Evolutionary conservation across 2,329 filamentous ascomycete species (phyloP), one percentile per base, ranked within the genome.

Genomic region (Sclerotinia borealis): DNA sequence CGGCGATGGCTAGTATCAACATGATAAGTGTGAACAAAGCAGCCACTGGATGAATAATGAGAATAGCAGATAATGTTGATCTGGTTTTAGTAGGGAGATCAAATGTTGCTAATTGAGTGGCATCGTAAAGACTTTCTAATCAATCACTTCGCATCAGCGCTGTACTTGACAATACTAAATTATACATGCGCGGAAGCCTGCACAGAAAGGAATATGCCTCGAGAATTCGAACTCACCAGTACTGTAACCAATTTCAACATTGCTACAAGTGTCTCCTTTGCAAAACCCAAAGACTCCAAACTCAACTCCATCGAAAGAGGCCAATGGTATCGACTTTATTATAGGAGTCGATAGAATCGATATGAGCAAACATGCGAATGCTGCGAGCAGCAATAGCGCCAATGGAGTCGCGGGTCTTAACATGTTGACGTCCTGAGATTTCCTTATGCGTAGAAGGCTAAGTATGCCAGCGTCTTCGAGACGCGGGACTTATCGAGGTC

Each of bases 211-310:
- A 15, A 37, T 22, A n/a, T 6, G 7, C 41, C 15, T 34, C 31
- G 11, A 49, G 34, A 34, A 56, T 48, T 48, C 8, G 13, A 27
- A 50, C 49, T 59, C 80, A 96, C 92, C 84, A 69, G 88, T 88
- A 73, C 89, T 86, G 77, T 98, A 99, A 74, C 93, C 95, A 71
- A 99, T 84, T 74, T 88, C 84, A 68, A 93, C 85, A 47, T 80
- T 79, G 72, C 85, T 90, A 77, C 95, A 98, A 64, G 77, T 73
- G 66, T 75, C 76, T 45, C 78, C 79, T 68, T 85, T 81, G 77
- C 95, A 99, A 72, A 86, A 96, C 31, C 95, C 95, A 79, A 98
- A 93, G 55, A 98, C 93, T 55, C 95, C 95, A 80, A 96, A 97
- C 69, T 87, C 87, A 70, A 91, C 85, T 71, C 88, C 87, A 48